Percentiles rank a stretch among this genome's conserved stretches.
Conservation (phyloP, 2,329 filamentous ascomycete genomes). For the Xylariaceae sp. region DNA sequence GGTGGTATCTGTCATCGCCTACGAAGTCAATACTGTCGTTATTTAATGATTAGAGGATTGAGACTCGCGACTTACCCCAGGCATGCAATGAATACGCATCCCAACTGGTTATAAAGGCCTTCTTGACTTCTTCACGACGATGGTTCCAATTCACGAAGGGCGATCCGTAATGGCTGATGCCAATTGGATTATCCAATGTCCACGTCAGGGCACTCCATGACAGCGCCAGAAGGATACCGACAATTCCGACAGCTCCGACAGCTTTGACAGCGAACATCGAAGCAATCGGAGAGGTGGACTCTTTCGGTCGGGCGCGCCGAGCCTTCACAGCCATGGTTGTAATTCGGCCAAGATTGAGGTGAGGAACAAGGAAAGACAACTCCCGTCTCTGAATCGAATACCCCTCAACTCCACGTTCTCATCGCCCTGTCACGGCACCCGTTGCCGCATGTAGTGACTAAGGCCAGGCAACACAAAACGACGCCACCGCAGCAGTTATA, state of each 20-base stretch:
- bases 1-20: slow-evolving; percentile 81
- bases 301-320: not conserved
- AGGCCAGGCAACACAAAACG: not conserved
- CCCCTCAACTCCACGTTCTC: not conserved
- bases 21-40: slow-evolving; percentile 27
- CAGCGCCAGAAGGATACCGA: not conserved
- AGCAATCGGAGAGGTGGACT: not conserved
- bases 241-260: not conserved
- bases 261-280: not conserved
- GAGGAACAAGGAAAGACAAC: not conserved
- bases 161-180: slow-evolving; percentile 12
- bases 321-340: not conserved
- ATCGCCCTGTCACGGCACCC: not conserved
- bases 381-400: not conserved
- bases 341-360: not conserved
- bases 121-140: slow-evolving; percentile 21
- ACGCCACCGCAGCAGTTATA: not conserved
- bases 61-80: slow-evolving; percentile 63
- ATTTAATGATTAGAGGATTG: too few relatives aligned
- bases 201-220: slow-evolving; percentile 1
- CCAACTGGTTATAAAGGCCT: slow-evolving; percentile 87
- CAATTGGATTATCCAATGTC: slow-evolving; percentile 16
- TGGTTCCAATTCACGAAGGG: slow-evolving; percentile 12
- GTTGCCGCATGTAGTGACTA: not conserved
- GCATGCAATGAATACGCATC: slow-evolving; percentile 82